These are phyloP conservation scores for Colletotrichum orbiculare DNA, from an alignment of 2,329 filamentous ascomycete genomes.

Conservation along the genomic window DNA sequence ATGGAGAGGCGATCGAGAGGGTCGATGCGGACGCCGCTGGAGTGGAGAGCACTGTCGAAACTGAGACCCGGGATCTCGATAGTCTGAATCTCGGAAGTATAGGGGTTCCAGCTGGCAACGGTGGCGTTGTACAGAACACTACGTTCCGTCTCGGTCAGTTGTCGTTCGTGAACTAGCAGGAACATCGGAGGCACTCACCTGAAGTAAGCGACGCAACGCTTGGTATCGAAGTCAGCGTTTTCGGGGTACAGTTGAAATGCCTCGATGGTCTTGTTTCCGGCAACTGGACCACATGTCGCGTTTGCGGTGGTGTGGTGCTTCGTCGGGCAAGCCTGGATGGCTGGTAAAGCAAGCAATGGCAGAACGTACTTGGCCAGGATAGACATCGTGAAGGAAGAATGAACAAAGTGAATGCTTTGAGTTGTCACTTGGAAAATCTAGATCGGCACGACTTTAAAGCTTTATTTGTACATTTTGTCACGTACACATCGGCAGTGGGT, in stretches of 20 bases:
- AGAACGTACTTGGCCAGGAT: not conserved
- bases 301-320: not conserved
- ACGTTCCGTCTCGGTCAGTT: not conserved
- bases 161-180: slow-evolving; percentile 12
- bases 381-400: not conserved
- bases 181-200: slow-evolving; percentile 26
- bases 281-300: slow-evolving; percentile 4
- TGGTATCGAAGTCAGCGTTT: slow-evolving; percentile 38
- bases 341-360: slow-evolving; percentile 25
- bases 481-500: no score
- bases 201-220: slow-evolving; percentile 38
- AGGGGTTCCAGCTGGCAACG: slow-evolving; percentile 47
- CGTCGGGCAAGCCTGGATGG: slow-evolving; percentile 14
- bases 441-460: no score
- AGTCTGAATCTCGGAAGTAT: slow-evolving; percentile 40
- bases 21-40: slow-evolving; percentile 51
- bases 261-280: slow-evolving; percentile 27
- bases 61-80: slow-evolving; percentile 46
- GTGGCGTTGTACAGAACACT: slow-evolving; percentile 47
- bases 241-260: slow-evolving; percentile 39
- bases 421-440: no score
- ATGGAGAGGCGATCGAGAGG: slow-evolving; percentile 47
- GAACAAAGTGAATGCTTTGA: no score
- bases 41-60: slow-evolving; percentile 43
- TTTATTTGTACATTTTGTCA: no score